phyloP scores from a whole-genome alignment of 2,329 filamentous ascomycete genomes.

The Sphaerulina musiva region DNA sequence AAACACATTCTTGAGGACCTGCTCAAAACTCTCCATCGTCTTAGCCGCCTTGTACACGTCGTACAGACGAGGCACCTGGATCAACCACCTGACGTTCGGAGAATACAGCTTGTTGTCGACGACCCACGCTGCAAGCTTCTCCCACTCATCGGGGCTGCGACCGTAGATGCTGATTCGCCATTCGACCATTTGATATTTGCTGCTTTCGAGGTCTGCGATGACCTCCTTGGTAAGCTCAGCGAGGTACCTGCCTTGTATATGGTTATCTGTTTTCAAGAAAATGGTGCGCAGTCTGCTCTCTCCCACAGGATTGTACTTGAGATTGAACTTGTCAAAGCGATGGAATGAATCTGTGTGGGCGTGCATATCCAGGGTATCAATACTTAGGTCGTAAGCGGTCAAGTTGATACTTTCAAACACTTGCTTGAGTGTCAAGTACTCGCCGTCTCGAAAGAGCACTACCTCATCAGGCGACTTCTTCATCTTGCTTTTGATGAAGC shows the following conservation, averaged over 20 bases:
- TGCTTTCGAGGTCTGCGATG: slow-evolving; percentile 91
- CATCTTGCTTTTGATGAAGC: slow-evolving; percentile 99
- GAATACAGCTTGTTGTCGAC: slow-evolving; percentile 97
- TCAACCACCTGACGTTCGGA: slow-evolving; percentile 93
- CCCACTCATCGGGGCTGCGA: slow-evolving; percentile 87
- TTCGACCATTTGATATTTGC: slow-evolving; percentile 99
- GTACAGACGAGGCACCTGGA: slow-evolving; percentile 89
- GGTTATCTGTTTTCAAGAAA: slow-evolving; percentile 97
- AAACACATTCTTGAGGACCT: slow-evolving; percentile 86
- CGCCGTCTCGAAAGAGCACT: slow-evolving; percentile 85
- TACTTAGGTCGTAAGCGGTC: slow-evolving; percentile 94
- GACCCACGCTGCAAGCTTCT: slow-evolving; percentile 94
- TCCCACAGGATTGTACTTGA: slow-evolving; percentile 96
- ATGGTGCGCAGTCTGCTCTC: slow-evolving; percentile 96
- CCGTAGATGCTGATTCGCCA: slow-evolving; percentile 99
- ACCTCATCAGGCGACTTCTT: slow-evolving; percentile 95
- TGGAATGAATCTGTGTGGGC: slow-evolving; percentile 97
- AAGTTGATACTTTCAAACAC: slow-evolving; percentile 97
- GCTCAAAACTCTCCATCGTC: slow-evolving; percentile 82
- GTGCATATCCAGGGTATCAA: slow-evolving; percentile 98
- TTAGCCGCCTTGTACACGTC: slow-evolving; percentile 90
- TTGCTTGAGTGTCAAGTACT: slow-evolving; percentile 80
- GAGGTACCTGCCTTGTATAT: slow-evolving; percentile 89
- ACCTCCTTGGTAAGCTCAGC: slow-evolving; percentile 98
- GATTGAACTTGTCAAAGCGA: slow-evolving; percentile 98